Evolutionary conservation across 2,329 filamentous ascomycete genomes (phyloP), one percentile per base, ranked within the genome.

Genomic region (Myriosclerotinia scirpicola): DNA sequence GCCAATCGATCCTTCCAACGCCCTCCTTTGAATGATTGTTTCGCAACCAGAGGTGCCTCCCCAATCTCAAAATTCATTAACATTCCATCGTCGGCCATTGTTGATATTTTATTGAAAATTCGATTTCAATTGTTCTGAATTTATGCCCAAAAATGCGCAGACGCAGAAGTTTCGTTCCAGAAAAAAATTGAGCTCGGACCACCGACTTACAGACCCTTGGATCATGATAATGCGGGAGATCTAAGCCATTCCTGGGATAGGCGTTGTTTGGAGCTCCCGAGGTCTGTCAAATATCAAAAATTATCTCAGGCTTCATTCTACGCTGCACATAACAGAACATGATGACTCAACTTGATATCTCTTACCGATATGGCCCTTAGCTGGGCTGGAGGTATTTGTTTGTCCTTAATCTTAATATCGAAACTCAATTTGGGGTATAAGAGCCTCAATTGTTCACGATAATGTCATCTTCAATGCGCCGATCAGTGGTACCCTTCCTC

Each of bases 1-100:
- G 87, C 89, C 68, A 94, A 84, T 69, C 95, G 86, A 76, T 97
- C 93, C 76, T 91, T 90, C 95, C 95, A 99, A 73, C 87, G 86
- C n/a, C 95, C 95, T 72, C 95, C 95, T 77, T 90, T 95, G 78
- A 96, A 91, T 65, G 81, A 84, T 4, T 82, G 79, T 72, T 83
- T 87, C 64, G 85, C 80, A 68, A 88, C 84, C 64, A 91, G 77
- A 15, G 90, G 84, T 22, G 81, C 84, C 68, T 91, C 87, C 38
- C 86, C 85, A 67, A 97, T 81, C 73, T 92, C 88, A 77, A 98
- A 97, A 75, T 98, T 98, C 76, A 98, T 82, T 67, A 97, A 85
- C 87, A 99, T 90, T 72, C 93, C 93, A 87, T 96, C 91, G 81
- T 98, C 93, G 62, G 91, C 91, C 93, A 98, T 97, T 62, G 52